Evolutionary conservation across 2,329 filamentous ascomycete genomes (phyloP), one percentile per base, ranked within the genome.

Genomic region (Aschersonia sp.): DNA sequence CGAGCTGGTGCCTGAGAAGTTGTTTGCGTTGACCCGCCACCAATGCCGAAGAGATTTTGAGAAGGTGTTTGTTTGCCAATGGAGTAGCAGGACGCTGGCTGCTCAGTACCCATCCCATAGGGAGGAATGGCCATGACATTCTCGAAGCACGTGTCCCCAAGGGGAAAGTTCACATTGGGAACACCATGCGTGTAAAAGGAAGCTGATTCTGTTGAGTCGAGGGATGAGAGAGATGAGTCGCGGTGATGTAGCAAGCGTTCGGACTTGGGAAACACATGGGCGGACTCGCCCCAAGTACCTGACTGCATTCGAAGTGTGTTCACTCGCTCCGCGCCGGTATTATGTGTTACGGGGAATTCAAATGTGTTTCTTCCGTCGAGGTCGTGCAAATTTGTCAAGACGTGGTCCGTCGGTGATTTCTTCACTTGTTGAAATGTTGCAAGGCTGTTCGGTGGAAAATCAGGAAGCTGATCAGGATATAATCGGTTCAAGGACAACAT

Each of bases 221-320:
- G 55, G 0, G 78, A 81, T 0, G 77, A 81, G 39, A 78, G 63
- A 6, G 77, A 81, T 2, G 77, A 76, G 52, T 81, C 76, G 53
- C 77, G 72, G 43, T 81, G 69, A 55, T 81, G 77, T 30, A 67
- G 56, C 39, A 68, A 58, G 12, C 67, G 65, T 48, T 61, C 60
- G 40, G 62, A 51, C 55, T 64, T 66, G 29, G 64, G 59, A 39
- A 63, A 64, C 50, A 64, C 59, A 50, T 67, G 67, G 49, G 59
- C 58, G 47, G 59, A 52, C 29, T 56, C 51, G 47, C 63, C 58
- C 67, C 67, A 72, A 11, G 62, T 46, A 48, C 72, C 69, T 30
- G 67, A 58, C 54, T 68, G 66, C 68, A 69, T 68, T 35, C 62
- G 56, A 45, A 60, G 57, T 46, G 54, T 45, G 6, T 48, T 41